A percentile compares a stretch with the other conserved stretches of the same genome.
phyloP scores from a whole-genome alignment of 2,329 filamentous ascomycete species.

The Emergomyces pasteurianus region DNA sequence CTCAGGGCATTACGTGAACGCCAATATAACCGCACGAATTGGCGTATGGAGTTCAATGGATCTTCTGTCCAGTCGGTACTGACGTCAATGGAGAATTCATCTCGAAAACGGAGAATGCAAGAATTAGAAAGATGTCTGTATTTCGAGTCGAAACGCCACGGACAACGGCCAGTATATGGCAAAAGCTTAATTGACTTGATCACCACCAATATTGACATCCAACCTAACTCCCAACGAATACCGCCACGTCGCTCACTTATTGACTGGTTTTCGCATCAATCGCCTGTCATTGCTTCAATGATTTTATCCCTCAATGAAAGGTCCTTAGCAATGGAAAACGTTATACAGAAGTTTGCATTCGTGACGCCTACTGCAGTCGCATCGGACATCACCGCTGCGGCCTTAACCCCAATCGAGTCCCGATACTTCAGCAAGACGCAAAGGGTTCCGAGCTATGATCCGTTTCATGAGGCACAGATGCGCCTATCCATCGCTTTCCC shows the following conservation, averaged over 20 bases:
- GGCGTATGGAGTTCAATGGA: slow-evolving; percentile 50
- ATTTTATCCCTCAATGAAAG: slow-evolving; percentile 65
- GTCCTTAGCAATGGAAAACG: slow-evolving; percentile 58
- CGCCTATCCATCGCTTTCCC: slow-evolving; percentile 91
- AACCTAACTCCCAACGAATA: slow-evolving; percentile 49
- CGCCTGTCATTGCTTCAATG: slow-evolving; percentile 42
- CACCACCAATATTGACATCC: slow-evolving; percentile 49
- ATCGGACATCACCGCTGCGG: slow-evolving; percentile 57
- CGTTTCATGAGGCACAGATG: slow-evolving; percentile 89
- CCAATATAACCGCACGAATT: slow-evolving; percentile 47
- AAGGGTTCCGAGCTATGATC: slow-evolving; percentile 52
- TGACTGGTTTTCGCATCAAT: slow-evolving; percentile 64
- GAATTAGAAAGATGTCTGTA: slow-evolving; percentile 73
- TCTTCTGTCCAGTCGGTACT: slow-evolving; percentile 58
- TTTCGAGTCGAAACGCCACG: slow-evolving; percentile 67
- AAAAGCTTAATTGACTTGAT: slow-evolving; percentile 64
- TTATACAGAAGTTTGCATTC: slow-evolving; percentile 79
- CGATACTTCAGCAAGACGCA: slow-evolving; percentile 32
- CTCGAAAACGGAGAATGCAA: slow-evolving; percentile 58
- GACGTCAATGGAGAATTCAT: slow-evolving; percentile 58
- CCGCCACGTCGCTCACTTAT: slow-evolving; percentile 51
- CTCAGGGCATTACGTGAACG: slow-evolving; percentile 60
- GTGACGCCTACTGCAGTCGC: slow-evolving; percentile 83
- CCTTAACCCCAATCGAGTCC: slow-evolving; percentile 53
- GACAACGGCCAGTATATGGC: slow-evolving; percentile 71